These are phyloP conservation scores for Blastobotrys aristatus DNA, from an alignment of 1,139 yeast genomes.

Conservation along the genomic window DNA sequence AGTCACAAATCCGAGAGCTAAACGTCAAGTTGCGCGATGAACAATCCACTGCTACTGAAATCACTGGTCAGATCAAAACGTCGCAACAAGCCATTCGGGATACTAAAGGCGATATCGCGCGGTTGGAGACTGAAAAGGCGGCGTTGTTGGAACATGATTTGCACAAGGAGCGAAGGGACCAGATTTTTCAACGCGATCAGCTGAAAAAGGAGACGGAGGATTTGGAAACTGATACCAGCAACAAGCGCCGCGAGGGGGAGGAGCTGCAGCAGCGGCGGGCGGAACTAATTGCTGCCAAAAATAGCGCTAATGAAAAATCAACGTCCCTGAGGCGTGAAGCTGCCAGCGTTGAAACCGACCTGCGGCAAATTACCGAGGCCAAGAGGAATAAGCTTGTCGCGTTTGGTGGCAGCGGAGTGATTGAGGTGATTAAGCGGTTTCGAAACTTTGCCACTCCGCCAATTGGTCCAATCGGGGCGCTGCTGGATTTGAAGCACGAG, in stretches of 20 bases:
- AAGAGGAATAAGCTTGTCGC: not conserved
- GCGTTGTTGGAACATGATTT: constrained; percentile 20
- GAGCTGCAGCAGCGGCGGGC: no score
- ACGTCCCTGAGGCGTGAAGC: not conserved
- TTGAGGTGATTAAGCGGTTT: constrained; percentile 1
- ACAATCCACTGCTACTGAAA: not conserved
- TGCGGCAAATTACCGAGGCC: constrained; percentile 6
- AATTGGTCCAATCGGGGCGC: constrained; percentile 79
- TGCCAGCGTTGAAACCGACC: constrained; percentile 10
- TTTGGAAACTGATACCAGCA: constrained; percentile 17
- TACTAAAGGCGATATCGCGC: not conserved
- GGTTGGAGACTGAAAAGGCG: not conserved
- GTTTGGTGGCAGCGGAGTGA: not conserved
- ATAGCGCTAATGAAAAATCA: not conserved
- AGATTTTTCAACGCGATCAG: constrained; percentile 23
- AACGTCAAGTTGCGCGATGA: not conserved
- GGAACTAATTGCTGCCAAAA: not conserved
- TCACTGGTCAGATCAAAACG: not conserved
- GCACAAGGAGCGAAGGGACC: constrained; percentile 2
- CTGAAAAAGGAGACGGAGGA: constrained; percentile 28
- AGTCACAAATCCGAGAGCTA: not conserved
- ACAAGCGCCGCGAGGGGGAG: not conserved
- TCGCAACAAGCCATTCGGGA: not conserved
- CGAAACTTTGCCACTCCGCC: constrained; percentile 46
- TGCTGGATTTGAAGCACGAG: constrained; percentile 53